A percentile compares a stretch with the other conserved stretches of the same genome.
Conservation (phyloP, 129 eudicot species). For the Ambrosia artemisiifolia region DNA sequence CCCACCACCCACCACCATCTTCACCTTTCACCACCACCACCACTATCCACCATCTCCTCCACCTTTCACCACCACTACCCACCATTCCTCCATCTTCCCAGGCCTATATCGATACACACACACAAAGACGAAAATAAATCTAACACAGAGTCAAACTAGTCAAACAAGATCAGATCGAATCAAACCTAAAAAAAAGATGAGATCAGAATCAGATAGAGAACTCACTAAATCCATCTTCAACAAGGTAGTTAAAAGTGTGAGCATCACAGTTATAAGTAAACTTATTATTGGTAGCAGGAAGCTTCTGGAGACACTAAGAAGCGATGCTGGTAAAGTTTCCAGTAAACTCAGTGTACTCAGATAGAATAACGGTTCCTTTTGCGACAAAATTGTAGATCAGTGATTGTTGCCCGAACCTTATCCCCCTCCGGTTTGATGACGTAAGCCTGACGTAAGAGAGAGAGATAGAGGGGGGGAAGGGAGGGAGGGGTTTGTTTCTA, state of each 20-base stretch:
- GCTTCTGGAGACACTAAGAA: conserved; percentile 41
- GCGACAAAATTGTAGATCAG: conserved; percentile 52
- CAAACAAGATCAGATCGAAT: background rate
- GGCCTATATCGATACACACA: background rate
- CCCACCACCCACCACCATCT: too few species aligned
- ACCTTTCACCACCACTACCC: too few species aligned
- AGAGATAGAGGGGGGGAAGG: background rate
- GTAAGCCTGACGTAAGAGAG: too few species aligned
- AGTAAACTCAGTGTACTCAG: conserved; percentile 52
- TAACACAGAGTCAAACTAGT: background rate
- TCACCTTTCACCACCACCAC: too few species aligned
- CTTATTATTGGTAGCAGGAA: too few species aligned
- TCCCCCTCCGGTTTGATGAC: background rate
- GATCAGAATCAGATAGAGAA: too few species aligned
- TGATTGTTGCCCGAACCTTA: conserved; percentile 39
- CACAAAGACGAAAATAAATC: background rate
- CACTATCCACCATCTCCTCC: too few species aligned
- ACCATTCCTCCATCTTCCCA: too few species aligned
- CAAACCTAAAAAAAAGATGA: background rate
- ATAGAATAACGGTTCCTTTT: conserved; percentile 46
- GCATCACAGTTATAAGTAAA: conserved; percentile 40
- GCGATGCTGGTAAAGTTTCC: conserved; percentile 50
- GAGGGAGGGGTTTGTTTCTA: background rate
- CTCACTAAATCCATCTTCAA: conserved; percentile 25
- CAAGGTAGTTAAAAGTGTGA: conserved; percentile 53